Conservation (phyloP, 345 rosid species). For the Euphorbia peplus region DNA sequence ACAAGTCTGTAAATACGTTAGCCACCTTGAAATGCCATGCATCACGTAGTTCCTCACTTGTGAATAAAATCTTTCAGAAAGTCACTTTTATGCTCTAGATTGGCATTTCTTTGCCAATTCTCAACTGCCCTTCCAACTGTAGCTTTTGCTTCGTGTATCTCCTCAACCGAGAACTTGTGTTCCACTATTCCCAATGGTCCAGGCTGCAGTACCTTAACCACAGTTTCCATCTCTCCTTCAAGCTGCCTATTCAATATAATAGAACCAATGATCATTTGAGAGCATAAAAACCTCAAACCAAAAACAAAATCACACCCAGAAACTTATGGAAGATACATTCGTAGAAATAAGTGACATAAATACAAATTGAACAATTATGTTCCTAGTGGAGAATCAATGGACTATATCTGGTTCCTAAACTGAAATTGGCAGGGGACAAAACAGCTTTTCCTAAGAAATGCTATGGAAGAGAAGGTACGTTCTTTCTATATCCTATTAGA, state of each 20-base stretch:
- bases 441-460: too few species aligned
- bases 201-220: conserved; percentile 74
- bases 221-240: conserved; percentile 83
- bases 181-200: conserved; percentile 85
- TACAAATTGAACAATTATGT: not conserved
- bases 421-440: too few species aligned
- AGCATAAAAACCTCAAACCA: not conserved
- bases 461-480: too few species aligned
- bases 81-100: conserved; percentile 42
- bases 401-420: too few species aligned
- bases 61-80: conserved; percentile 51
- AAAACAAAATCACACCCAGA: not conserved
- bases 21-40: not conserved
- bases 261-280: not conserved
- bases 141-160: conserved; percentile 59
- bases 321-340: not conserved
- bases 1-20: not conserved
- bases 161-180: conserved; percentile 75
- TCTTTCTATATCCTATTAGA: not conserved
- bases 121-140: conserved; percentile 57
- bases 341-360: not conserved
- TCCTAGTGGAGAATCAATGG: not conserved
- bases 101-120: conserved; percentile 61
- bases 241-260: conserved; percentile 48
- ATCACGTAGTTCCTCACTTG: conserved; percentile 30